phyloP scores from a whole-genome alignment of 495 filamentous ascomycete genomes.

The Aspergillus conjunctus region DNA sequence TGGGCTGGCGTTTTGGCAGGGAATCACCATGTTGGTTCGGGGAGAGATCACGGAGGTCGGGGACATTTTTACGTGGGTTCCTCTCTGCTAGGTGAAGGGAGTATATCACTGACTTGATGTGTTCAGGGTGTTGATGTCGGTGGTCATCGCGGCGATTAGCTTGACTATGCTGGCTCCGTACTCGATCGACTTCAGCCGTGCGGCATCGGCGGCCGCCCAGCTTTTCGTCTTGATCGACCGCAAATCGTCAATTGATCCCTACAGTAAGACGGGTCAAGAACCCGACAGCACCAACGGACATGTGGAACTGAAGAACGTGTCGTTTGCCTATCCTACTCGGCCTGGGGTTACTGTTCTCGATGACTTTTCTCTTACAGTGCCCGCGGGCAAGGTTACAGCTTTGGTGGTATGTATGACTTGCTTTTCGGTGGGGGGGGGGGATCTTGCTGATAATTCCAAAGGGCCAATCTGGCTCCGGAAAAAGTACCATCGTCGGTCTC shows the following conservation, averaged over 20 bases:
- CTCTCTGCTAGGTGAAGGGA: too few relatives aligned
- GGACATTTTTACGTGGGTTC: background rate
- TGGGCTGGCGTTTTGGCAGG: constrained; percentile 31
- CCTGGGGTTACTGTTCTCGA: constrained; percentile 40
- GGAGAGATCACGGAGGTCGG: constrained; percentile 78
- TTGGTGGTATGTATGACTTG: constrained; percentile 35
- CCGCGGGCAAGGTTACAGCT: constrained; percentile 49
- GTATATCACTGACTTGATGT: background rate
- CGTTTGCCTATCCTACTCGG: constrained; percentile 59
- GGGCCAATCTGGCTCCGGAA: constrained; percentile 54
- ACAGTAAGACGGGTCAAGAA: background rate
- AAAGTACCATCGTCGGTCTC: constrained; percentile 63
- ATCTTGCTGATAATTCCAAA: constrained; percentile 20
- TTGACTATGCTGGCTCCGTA: constrained; percentile 29
- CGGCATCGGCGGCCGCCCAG: constrained; percentile 38
- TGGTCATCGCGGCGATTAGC: constrained; percentile 35
- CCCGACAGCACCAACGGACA: background rate
- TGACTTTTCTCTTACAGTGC: constrained; percentile 41
- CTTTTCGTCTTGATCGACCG: constrained; percentile 42
- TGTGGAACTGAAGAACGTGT: constrained; percentile 37
- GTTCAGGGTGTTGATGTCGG: background rate
- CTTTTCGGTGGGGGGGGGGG: too few relatives aligned
- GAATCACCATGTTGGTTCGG: constrained; percentile 62
- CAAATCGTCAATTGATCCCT: constrained; percentile 34
- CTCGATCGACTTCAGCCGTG: constrained; percentile 34